Conservation (phyloP, 148 eudicot genomes). For the Rhododendron williamsianum region DNA sequence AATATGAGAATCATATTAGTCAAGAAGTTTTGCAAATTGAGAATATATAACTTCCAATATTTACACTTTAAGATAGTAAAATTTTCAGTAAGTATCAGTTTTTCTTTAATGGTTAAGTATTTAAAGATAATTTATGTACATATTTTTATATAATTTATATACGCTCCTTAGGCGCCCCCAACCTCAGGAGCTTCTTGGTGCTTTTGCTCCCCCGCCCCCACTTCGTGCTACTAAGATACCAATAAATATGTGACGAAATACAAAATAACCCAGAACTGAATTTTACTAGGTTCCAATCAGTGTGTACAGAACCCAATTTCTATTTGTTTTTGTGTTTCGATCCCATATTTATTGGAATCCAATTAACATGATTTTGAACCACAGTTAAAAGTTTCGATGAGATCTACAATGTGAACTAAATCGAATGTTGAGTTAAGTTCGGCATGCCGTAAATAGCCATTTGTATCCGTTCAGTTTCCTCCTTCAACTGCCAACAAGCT, state of each 20-base stretch:
- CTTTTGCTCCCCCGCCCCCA: too few species aligned
- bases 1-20: too few species aligned
- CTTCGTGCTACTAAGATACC: neutral
- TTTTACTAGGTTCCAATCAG: neutral
- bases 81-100: too few species aligned
- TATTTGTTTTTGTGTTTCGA: neutral
- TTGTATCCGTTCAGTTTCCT: neutral
- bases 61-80: too few species aligned
- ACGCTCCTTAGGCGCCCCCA: too few species aligned
- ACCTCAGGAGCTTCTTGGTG: too few species aligned
- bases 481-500: neutral
- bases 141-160: too few species aligned
- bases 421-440: neutral
- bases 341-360: neutral
- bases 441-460: neutral
- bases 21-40: too few species aligned
- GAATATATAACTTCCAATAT: too few species aligned
- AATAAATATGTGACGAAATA: neutral
- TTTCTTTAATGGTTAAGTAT: too few species aligned
- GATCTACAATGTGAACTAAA: neutral
- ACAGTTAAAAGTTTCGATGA: neutral
- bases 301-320: neutral
- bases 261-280: neutral
- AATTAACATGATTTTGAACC: neutral
- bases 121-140: too few species aligned